Evolutionary conservation across 805 yeast genomes (phyloP).

Genomic region (Metschnikowia henanensis): DNA sequence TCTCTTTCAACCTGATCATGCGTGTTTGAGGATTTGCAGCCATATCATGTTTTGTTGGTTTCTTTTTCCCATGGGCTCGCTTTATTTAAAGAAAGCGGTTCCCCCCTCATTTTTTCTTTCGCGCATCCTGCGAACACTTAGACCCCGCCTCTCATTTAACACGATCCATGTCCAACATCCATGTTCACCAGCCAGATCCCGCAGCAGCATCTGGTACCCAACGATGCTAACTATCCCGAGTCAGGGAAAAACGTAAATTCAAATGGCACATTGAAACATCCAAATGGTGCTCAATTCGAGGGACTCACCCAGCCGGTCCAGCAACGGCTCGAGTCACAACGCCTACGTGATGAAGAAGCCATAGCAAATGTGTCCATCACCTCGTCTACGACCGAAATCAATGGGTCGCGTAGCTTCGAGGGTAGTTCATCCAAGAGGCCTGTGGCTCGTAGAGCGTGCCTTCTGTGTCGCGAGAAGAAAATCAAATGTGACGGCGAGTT

Average conservation of each 20-base stretch:
- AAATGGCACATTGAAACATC: not conserved
- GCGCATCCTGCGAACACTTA: not conserved
- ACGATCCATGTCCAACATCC: not conserved
- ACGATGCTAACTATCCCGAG: not conserved
- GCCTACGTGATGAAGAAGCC: not conserved
- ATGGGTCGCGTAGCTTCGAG: too few species aligned
- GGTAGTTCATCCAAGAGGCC: slow-evolving; percentile 27
- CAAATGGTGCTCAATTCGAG: not conserved
- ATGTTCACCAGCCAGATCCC: slow-evolving; percentile 1
- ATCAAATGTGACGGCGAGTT: slow-evolving; percentile 65
- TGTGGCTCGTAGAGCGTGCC: slow-evolving; percentile 62
- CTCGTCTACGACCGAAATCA: not conserved
- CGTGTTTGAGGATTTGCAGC: slow-evolving; percentile 1
- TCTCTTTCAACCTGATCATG: not conserved
- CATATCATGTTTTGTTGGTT: slow-evolving; percentile 1
- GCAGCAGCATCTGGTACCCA: not conserved
- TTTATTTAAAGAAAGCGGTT: not conserved
- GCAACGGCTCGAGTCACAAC: not conserved
- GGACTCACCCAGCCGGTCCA: not conserved
- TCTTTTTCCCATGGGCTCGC: not conserved
- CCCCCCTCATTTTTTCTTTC: not conserved
- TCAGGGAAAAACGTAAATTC: not conserved
- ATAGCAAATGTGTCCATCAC: not conserved
- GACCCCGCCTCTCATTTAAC: not conserved
- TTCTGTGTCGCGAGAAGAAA: slow-evolving; percentile 64